Conservation (phyloP, 2,329 filamentous ascomycete genomes). For the Biscogniauxia mediterranea region DNA sequence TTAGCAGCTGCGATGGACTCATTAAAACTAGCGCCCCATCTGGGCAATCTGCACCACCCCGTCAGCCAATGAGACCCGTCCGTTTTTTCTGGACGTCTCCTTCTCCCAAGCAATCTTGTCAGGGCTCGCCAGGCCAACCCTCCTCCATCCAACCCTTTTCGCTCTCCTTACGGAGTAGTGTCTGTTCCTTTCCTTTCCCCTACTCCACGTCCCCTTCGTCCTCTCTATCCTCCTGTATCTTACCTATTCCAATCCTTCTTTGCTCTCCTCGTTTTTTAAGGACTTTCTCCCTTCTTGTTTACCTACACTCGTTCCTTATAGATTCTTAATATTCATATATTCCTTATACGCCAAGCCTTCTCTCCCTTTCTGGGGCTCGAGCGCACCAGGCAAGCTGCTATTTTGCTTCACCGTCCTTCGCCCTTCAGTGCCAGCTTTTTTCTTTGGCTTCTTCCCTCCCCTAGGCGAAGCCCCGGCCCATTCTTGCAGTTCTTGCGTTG, state of each 20-base stretch:
- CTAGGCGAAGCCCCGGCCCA: conserved; percentile 6
- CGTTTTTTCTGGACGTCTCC: conserved; percentile 19
- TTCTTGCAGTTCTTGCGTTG: conserved; percentile 3
- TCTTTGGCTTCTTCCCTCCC: conserved; percentile 3
- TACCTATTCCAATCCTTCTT: conserved; percentile 29
- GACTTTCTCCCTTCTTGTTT: conserved; percentile 29
- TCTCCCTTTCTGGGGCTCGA: conserved; percentile 15
- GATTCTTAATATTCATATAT: conserved; percentile 32
- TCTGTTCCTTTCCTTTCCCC: conserved; percentile 21
- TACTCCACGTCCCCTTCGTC: conserved; percentile 25
- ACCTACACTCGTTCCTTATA: conserved; percentile 35
- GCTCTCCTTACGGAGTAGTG: conserved; percentile 18
- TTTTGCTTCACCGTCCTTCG: conserved; percentile 9
- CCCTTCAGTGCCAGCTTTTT: conserved; percentile 12
- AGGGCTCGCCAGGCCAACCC: conserved; percentile 28
- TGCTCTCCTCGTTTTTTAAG: conserved; percentile 14
- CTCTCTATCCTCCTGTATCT: conserved; percentile 28
- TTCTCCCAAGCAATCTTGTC: conserved; percentile 25
- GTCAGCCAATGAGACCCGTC: conserved; percentile 26
- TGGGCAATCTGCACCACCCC: conserved; percentile 36
- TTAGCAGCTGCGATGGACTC: conserved; percentile 31
- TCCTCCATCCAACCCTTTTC: conserved; percentile 29
- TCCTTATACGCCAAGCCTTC: conserved; percentile 22
- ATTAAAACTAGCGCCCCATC: conserved; percentile 44
- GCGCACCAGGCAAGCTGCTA: conserved; percentile 13